A percentile compares a stretch with the other conserved stretches of the same genome.
Conservation (phyloP, 495 filamentous ascomycete species). For the Aspergillus olivimuriae region DNA sequence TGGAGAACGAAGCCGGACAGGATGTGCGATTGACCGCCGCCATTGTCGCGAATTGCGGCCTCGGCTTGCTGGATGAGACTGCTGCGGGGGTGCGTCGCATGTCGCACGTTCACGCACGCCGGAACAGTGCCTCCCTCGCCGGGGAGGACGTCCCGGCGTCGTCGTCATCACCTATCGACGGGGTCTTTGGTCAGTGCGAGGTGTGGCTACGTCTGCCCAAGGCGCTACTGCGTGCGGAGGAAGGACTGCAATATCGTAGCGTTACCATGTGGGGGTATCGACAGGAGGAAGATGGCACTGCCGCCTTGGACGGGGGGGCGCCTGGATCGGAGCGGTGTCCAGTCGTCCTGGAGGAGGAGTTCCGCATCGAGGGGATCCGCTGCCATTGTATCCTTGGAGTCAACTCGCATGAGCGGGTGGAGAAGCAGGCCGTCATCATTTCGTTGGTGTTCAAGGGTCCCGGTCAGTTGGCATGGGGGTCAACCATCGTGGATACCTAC, state of each 20-base stretch:
- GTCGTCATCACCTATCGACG: constrained; percentile 20
- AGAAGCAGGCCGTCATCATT: constrained; percentile 51
- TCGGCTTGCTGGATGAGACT: constrained; percentile 37
- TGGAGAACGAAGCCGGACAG: constrained; percentile 22
- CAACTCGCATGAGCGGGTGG: constrained; percentile 51
- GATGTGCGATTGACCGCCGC: constrained; percentile 34
- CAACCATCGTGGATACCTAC: constrained; percentile 36
- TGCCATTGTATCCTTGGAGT: constrained; percentile 50
- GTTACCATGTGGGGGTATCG: constrained; percentile 35
- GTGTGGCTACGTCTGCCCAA: constrained; percentile 38
- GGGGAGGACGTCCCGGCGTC: background rate
- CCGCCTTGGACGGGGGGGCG: constrained; percentile 8
- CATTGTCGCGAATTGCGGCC: constrained; percentile 31
- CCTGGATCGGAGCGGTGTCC: constrained; percentile 20
- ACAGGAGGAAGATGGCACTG: constrained; percentile 8
- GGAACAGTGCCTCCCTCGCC: constrained; percentile 21
- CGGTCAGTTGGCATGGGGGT: constrained; percentile 35
- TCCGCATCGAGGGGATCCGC: constrained; percentile 37
- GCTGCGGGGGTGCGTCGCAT: constrained; percentile 36
- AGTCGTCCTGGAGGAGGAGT: constrained; percentile 39
- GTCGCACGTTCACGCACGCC: constrained; percentile 29
- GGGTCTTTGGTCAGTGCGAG: constrained; percentile 33
- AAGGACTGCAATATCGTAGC: constrained; percentile 35
- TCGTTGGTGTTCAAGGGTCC: constrained; percentile 41
- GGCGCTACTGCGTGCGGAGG: constrained; percentile 36